Conservation (phyloP, 1,139 yeast species). For the Sporopachydermia cereana region DNA sequence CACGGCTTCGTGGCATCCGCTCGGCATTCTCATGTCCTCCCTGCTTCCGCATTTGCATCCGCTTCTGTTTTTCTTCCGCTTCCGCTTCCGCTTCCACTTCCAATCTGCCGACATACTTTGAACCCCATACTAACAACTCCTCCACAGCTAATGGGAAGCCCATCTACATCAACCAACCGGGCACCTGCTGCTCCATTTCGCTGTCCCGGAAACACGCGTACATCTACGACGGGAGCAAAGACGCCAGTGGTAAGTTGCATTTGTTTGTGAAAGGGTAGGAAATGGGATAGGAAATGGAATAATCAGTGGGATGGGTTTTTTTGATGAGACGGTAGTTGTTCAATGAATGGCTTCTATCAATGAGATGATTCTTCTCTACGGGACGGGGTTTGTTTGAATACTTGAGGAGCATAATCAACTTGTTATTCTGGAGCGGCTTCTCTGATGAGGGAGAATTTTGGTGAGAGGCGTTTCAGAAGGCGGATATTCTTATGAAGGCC, state of each 20-base stretch:
- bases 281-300: neutral
- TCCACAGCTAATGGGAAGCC: neutral
- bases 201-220: neutral
- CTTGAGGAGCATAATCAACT: too few species aligned
- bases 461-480: too few species aligned
- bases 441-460: too few species aligned
- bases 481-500: too few species aligned
- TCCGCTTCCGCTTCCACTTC: neutral
- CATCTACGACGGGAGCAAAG: conserved; percentile 3
- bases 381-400: too few species aligned
- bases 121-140: neutral
- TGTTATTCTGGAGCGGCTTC: too few species aligned
- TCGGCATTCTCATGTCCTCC: neutral
- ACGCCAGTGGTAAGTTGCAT: neutral
- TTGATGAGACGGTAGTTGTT: too few species aligned
- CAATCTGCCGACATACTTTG: neutral
- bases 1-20: conserved; percentile 6
- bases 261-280: neutral
- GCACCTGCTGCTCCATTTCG: neutral
- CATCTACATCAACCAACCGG: conserved; percentile 1
- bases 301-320: too few species aligned
- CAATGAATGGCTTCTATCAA: too few species aligned
- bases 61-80: neutral
- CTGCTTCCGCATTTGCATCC: neutral
- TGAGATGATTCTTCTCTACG: too few species aligned